Evolutionary conservation across 1,139 yeast species (phyloP).

Genomic region (Hansenula lynferdii): DNA sequence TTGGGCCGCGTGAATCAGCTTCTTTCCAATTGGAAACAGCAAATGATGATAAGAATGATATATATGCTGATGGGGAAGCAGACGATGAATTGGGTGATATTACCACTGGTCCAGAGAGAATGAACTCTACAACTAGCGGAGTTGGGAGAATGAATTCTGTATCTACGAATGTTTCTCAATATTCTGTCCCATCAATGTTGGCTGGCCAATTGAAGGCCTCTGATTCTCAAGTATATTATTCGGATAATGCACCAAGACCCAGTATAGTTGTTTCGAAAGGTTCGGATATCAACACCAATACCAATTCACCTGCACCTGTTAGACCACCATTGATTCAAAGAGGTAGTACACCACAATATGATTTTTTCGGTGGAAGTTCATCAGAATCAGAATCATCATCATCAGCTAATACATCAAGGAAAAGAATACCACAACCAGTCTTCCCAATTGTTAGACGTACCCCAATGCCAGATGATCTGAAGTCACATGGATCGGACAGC

Average conservation of each 20-base stretch:
- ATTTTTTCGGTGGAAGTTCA: constrained; percentile 3
- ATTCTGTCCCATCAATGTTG: constrained; percentile 6
- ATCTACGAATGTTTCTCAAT: constrained; percentile 1
- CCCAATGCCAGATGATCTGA: not conserved
- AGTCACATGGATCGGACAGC: not conserved
- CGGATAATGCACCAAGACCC: not conserved
- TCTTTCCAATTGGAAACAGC: constrained; percentile 3
- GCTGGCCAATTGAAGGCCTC: constrained; percentile 8
- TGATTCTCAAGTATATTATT: not conserved
- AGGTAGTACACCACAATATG: constrained; percentile 2
- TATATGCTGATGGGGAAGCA: constrained; percentile 6
- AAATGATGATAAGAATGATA: constrained; percentile 8
- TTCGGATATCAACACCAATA: too few relatives aligned
- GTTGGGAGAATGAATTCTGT: not conserved
- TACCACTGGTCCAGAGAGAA: not conserved
- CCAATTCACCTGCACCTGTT: not conserved
- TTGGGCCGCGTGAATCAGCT: constrained; percentile 16
- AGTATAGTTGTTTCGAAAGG: not conserved
- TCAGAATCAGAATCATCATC: not conserved
- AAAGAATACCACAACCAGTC: not conserved
- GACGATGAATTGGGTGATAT: constrained; percentile 11
- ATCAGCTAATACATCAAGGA: not conserved
- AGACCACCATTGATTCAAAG: constrained; percentile 1
- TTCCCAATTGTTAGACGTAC: not conserved
- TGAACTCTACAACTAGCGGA: not conserved